phyloP scores from a whole-genome alignment of 768 basidiomycete genomes.

The Cystofilobasidium capitatum region DNA sequence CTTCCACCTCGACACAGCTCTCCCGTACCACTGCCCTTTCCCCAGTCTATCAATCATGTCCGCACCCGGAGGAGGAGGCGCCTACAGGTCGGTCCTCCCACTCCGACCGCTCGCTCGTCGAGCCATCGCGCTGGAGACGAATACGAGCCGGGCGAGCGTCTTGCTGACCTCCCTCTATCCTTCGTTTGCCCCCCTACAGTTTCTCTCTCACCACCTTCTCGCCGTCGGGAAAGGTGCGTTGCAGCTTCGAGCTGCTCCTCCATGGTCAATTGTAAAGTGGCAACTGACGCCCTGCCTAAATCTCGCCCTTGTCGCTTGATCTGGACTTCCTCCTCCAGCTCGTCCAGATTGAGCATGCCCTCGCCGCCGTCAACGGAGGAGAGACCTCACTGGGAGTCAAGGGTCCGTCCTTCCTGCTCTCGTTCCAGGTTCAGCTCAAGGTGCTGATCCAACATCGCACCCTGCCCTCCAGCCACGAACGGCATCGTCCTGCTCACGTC shows the following conservation, averaged over 20 bases:
- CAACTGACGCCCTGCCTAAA: no score
- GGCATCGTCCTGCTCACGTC: constrained; percentile 99
- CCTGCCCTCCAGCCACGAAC: constrained; percentile 66
- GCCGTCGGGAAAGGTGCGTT: constrained; percentile 67
- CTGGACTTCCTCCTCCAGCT: constrained; percentile 46
- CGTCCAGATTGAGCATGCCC: constrained; percentile 98
- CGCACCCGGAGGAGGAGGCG: constrained; percentile 39
- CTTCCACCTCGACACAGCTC: background rate
- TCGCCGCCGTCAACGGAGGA: constrained; percentile 89
- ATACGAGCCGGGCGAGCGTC: background rate
- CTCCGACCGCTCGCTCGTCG: background rate
- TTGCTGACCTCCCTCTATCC: background rate
- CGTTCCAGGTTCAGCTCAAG: background rate
- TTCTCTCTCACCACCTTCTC: constrained; percentile 99
- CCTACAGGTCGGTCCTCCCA: constrained; percentile 38
- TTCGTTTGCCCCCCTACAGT: constrained; percentile 42
- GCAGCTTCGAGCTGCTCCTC: background rate
- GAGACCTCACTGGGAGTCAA: constrained; percentile 98
- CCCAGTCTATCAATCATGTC: no score
- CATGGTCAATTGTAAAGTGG: no score
- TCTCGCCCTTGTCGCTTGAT: background rate
- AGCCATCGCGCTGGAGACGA: background rate
- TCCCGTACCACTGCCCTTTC: background rate
- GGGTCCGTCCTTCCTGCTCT: constrained; percentile 50
- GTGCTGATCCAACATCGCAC: background rate